Evolutionary conservation across 108 stramenopile genomes (phyloP), one percentile per base, ranked within the genome.

Genomic region (Seminavis robusta): DNA sequence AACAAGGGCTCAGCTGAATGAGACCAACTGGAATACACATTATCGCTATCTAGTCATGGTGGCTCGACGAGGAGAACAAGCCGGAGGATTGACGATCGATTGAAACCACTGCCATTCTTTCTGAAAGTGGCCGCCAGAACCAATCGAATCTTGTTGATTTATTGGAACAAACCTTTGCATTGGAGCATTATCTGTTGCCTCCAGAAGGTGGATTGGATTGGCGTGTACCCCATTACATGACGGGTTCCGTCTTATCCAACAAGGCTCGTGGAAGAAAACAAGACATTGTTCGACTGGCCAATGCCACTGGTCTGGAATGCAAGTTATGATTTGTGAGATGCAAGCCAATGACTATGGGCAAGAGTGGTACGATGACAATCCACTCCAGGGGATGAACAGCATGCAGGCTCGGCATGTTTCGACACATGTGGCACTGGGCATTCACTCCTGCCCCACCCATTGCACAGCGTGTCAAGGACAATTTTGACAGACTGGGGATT

Each of bases 171-270:
- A 75, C 80, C 0, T 41, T 44, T 33, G 29, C 21, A 33, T 38
- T 81, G 33, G 80, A 81, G 50, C 44, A 76, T n/a, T 81, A 71
- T 34, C 44, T 81, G 10, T 15, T 70, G 15, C 80, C 80, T 10
- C 52, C 70, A 19, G 47, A 52, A 44, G 21, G 27, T 19, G 32
- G 39, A 4, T 27, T 68, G 52, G 57, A 76, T 61, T 76, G 74
- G 74, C 30, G 36, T 4, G 33, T 66, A 29, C 56, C 33, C 0
- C 20, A 24, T 27, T 56, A 5, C 20, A 17, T 48, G n/a, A 28
- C 17, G 10, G 20, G 6, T n/a, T 27, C n/a, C n/a, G n/a, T n/a
- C n/a, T n/a, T n/a, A n/a, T n/a, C n/a, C n/a, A n/a, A n/a, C n/a
- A n/a, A n/a, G n/a, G n/a, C n/a, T 6, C 21, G 7, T n/a, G n/a